Percentiles rank a stretch among this genome's conserved stretches.
Conservation (phyloP, 305 asterid genomes). For the Withania somnifera region DNA sequence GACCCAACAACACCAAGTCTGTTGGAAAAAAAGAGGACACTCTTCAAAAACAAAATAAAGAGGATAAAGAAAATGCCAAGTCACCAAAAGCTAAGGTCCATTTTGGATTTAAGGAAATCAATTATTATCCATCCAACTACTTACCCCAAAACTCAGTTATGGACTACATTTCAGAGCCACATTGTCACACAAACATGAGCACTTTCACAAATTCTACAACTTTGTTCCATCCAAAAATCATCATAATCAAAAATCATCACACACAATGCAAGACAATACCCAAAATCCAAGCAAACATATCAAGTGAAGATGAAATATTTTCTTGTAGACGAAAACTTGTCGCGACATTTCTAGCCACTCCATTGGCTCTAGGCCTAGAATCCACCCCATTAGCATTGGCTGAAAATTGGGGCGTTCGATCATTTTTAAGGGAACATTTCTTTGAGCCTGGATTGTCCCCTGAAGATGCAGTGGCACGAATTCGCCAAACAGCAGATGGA, state of each 20-base stretch:
- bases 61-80: constrained; percentile 37
- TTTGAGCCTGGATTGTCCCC: constrained; percentile 56
- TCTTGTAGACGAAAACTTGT: constrained; percentile 22
- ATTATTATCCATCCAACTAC: constrained; percentile 13
- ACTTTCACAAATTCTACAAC: constrained; percentile 37
- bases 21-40: not conserved
- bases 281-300: constrained; percentile 9
- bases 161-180: too few species aligned
- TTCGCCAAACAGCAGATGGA: constrained; percentile 66
- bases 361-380: constrained; percentile 24
- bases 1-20: not conserved
- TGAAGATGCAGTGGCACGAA: constrained; percentile 58
- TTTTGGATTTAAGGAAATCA: constrained; percentile 10
- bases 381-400: constrained; percentile 33
- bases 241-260: not conserved
- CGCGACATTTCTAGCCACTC: constrained; percentile 23
- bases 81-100: constrained; percentile 53
- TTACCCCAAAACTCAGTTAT: not conserved
- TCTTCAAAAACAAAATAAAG: not conserved
- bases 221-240: constrained; percentile 26
- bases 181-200: constrained; percentile 26
- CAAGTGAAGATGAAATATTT: not conserved
- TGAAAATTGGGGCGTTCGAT: constrained; percentile 67
- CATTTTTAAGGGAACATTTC: constrained; percentile 39
- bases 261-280: not conserved